A percentile compares a stretch with the other conserved stretches of the same genome.
These are phyloP conservation scores for Ambrosiella beaveri DNA, from an alignment of 2,329 filamentous ascomycete species.

Conservation along the genomic window DNA sequence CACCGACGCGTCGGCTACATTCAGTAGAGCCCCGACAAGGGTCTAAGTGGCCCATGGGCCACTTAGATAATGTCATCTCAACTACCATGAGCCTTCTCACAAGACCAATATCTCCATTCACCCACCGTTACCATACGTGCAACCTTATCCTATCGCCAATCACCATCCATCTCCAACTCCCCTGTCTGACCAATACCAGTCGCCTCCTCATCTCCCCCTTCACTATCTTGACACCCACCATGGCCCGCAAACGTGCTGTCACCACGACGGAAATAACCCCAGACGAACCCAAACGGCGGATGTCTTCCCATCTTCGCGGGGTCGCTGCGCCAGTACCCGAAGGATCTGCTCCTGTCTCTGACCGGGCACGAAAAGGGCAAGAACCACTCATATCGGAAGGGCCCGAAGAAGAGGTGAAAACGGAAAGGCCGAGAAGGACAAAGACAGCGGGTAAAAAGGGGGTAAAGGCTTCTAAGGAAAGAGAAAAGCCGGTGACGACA, in stretches of 20 bases:
- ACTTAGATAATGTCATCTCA: no score
- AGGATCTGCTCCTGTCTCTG: neutral
- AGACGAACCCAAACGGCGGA: slow-evolving; percentile 9
- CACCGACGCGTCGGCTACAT: no score
- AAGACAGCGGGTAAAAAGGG: slow-evolving; percentile 4
- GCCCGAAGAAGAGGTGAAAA: neutral
- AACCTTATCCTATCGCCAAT: no score
- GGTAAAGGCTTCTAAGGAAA: neutral
- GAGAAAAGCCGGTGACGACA: neutral
- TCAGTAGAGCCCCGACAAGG: no score
- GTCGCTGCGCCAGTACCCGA: neutral
- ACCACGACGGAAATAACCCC: neutral
- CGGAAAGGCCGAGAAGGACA: neutral
- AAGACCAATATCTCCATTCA: no score
- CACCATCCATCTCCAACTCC: no score
- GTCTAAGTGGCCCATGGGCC: no score
- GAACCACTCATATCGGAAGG: neutral
- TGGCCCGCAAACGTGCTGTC: slow-evolving; percentile 10
- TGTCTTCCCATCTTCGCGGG: slow-evolving; percentile 7
- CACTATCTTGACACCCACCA: neutral
- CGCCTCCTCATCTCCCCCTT: neutral
- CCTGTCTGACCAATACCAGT: neutral
- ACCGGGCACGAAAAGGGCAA: neutral
- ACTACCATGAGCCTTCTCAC: no score
- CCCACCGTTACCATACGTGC: no score